A percentile compares a stretch with the other conserved stretches of the same genome.
Conservation (phyloP, 1,139 yeast genomes). For the Zygoascus hellenicus region DNA sequence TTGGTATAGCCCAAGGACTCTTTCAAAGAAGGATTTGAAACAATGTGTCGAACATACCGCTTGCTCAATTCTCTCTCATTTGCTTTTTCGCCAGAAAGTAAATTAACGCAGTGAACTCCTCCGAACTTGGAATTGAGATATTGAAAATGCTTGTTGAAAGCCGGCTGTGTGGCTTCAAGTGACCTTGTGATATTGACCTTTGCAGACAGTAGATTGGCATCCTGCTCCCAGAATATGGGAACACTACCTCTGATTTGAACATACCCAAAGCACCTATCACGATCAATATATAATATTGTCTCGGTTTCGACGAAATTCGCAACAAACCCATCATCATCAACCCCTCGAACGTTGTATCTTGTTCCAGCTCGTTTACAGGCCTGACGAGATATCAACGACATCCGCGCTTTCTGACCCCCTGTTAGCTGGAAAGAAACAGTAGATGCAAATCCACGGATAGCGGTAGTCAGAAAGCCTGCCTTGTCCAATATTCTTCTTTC, state of each 20-base stretch:
- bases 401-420: constrained; percentile 43
- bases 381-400: constrained; percentile 85
- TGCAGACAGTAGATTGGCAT: constrained; percentile 66
- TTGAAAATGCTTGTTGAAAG: constrained; percentile 76
- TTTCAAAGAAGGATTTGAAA: constrained; percentile 39
- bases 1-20: constrained; percentile 49
- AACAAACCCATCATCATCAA: constrained; percentile 91
- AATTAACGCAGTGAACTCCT: constrained; percentile 75
- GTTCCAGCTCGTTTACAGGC: constrained; percentile 97
- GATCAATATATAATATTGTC: constrained; percentile 55
- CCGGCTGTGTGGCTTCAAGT: constrained; percentile 85
- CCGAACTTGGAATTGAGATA: constrained; percentile 71
- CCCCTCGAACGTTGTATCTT: constrained; percentile 86
- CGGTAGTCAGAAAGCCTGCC: constrained; percentile 80
- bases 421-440: constrained; percentile 54
- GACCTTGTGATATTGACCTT: constrained; percentile 87
- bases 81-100: constrained; percentile 64
- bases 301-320: constrained; percentile 98
- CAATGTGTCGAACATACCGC: constrained; percentile 55
- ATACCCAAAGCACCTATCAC: constrained; percentile 61
- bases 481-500: constrained; percentile 59
- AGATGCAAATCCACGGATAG: constrained; percentile 90
- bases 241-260: constrained; percentile 91
- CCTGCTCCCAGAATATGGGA: constrained; percentile 98
- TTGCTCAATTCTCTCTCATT: constrained; percentile 69